Percentiles rank a stretch among this genome's conserved stretches.
These are phyloP conservation scores for Prunus yedoensis DNA, from an alignment of 331 rosid genomes.

Conservation along the genomic window DNA sequence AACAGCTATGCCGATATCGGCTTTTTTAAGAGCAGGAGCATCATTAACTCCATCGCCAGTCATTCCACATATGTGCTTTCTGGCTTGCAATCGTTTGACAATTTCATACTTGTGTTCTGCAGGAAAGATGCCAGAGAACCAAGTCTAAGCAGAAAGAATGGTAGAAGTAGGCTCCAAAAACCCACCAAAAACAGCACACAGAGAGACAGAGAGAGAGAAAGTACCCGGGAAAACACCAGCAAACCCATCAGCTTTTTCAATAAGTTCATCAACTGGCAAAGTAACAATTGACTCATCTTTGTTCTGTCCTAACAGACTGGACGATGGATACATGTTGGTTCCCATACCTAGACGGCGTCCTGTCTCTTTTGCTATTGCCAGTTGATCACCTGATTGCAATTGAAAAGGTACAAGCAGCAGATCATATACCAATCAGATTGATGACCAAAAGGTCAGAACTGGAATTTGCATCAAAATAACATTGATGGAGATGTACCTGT, in stretches of 20 bases:
- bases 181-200: background rate
- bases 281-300: conserved; percentile 57
- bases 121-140: background rate
- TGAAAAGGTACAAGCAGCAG: conserved; percentile 5
- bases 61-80: conserved; percentile 90
- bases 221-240: conserved; percentile 93
- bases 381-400: conserved; percentile 66
- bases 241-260: conserved; percentile 89
- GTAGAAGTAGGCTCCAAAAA: background rate
- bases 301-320: conserved; percentile 66
- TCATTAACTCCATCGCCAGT: conserved; percentile 96
- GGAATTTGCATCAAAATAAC: background rate
- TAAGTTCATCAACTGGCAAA: conserved; percentile 80
- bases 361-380: conserved; percentile 88
- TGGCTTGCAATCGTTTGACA: conserved; percentile 75
- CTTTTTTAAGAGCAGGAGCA: conserved; percentile 91
- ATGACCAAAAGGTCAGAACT: background rate
- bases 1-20: conserved; percentile 94
- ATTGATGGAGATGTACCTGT: conserved; percentile 50
- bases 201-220: background rate
- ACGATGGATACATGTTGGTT: conserved; percentile 91
- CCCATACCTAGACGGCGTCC: conserved; percentile 94
- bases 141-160: background rate
- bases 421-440: conserved; percentile 3
- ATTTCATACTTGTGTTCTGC: conserved; percentile 92